Percentiles rank a stretch among this genome's conserved stretches.
These are phyloP conservation scores for Pseudocercospora eumusae DNA, from an alignment of 2,329 filamentous ascomycete genomes.

Conservation along the genomic window DNA sequence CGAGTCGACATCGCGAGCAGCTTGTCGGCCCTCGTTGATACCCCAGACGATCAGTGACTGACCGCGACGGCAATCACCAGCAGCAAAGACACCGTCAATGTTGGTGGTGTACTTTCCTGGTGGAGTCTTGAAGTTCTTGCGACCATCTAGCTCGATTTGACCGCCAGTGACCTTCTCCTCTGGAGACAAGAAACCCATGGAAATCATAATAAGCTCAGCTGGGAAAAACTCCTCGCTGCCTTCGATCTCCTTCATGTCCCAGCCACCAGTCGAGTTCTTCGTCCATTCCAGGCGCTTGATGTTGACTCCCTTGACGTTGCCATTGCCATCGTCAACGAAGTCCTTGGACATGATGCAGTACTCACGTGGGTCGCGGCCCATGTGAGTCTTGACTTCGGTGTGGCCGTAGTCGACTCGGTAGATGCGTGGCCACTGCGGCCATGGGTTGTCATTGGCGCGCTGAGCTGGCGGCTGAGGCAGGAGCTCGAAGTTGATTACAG, in stretches of 20 bases:
- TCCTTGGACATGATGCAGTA: slow-evolving; percentile 99
- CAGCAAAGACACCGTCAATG: slow-evolving; percentile 83
- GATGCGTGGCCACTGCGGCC: slow-evolving; percentile 97
- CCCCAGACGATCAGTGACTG: slow-evolving; percentile 98
- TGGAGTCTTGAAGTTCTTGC: slow-evolving; percentile 95
- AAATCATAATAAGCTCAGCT: slow-evolving; percentile 87
- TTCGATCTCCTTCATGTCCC: slow-evolving; percentile 98
- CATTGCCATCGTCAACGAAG: slow-evolving; percentile 84
- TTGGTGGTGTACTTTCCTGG: slow-evolving; percentile 87
- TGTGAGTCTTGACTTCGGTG: slow-evolving; percentile 92
- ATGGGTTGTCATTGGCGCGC: slow-evolving; percentile 91
- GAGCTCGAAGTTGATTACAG: slow-evolving; percentile 93
- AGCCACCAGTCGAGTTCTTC: slow-evolving; percentile 81
- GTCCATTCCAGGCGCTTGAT: slow-evolving; percentile 96
- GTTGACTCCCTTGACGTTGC: slow-evolving; percentile 93
- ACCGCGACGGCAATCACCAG: slow-evolving; percentile 90
- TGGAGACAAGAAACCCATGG: slow-evolving; percentile 95
- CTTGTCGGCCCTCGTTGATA: slow-evolving; percentile 95
- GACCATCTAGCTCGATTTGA: slow-evolving; percentile 84
- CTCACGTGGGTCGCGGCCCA: slow-evolving; percentile 92
- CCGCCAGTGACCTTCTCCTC: slow-evolving; percentile 85
- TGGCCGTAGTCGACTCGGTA: slow-evolving; percentile 99
- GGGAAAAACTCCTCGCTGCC: slow-evolving; percentile 95
- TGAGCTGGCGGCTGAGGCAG: slow-evolving; percentile 88
- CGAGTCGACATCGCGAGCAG: slow-evolving; percentile 86